Conservation (phyloP, 257 asterid genomes). For the Fraxinus cuspidata region DNA sequence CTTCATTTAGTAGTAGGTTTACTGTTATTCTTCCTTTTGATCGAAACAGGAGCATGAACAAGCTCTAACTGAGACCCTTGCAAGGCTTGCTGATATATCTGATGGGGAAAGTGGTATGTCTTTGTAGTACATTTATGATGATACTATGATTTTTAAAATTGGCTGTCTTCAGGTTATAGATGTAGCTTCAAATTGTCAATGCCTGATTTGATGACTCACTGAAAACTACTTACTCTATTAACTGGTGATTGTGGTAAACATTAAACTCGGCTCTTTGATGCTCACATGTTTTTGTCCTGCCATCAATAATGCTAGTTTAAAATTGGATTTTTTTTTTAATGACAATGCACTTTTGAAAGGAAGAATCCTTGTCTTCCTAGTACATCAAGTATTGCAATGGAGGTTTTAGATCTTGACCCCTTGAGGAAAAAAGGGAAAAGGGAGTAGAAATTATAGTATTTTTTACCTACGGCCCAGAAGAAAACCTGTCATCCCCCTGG, state of each 20-base stretch:
- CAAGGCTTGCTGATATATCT: slow-evolving; percentile 77
- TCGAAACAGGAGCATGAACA: slow-evolving; percentile 83
- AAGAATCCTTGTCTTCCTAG: not conserved
- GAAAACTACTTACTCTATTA: not conserved
- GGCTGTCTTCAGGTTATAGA: not conserved
- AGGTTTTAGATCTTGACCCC: not conserved
- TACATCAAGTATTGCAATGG: not conserved
- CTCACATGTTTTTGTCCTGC: not conserved
- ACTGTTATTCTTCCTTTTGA: slow-evolving; percentile 16
- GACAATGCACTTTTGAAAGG: not conserved
- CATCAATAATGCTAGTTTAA: not conserved
- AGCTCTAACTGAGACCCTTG: slow-evolving; percentile 82
- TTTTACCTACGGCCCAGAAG: not conserved
- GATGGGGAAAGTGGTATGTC: slow-evolving; percentile 90
- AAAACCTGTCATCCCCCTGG: not conserved
- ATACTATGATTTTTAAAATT: not conserved
- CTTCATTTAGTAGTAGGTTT: not conserved
- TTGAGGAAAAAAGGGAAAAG: not conserved
- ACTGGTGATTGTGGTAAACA: not conserved
- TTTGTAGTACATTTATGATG: not conserved
- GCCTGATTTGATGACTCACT: not conserved
- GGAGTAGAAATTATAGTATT: not conserved
- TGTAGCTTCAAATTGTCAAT: not conserved
- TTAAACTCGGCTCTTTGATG: not conserved
- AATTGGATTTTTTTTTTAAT: not conserved